Conservation (phyloP, 1,284 basidiomycete genomes). For the Agroathelia rolfsii region DNA sequence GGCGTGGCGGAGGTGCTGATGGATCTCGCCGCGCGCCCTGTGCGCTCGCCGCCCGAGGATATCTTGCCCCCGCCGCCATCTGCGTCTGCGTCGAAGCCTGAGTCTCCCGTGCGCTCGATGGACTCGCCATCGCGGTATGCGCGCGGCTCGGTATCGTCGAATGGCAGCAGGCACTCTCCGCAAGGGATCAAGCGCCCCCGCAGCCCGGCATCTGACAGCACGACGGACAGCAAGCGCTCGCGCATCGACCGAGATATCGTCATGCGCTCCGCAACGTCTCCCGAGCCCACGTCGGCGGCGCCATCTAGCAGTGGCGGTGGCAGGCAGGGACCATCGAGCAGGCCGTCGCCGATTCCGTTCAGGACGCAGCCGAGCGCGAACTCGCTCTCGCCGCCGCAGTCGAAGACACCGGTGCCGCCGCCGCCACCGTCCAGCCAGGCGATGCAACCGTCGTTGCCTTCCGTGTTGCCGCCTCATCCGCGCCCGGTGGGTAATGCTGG, state of each 20-base stretch:
- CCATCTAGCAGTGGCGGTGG: constrained; percentile 32
- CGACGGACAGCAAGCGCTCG: constrained; percentile 47
- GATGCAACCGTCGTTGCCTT: constrained; percentile 43
- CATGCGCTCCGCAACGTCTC: constrained; percentile 35
- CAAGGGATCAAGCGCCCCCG: constrained; percentile 50
- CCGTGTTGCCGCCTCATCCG: constrained; percentile 58
- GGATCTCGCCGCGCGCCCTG: constrained; percentile 35
- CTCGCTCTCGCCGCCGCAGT: constrained; percentile 52
- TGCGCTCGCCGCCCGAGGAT: constrained; percentile 21
- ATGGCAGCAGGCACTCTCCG: constrained; percentile 42
- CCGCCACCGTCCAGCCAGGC: constrained; percentile 40
- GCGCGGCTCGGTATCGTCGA: constrained; percentile 46
- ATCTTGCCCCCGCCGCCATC: constrained; percentile 28
- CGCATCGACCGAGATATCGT: constrained; percentile 48
- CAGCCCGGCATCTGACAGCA: constrained; percentile 53
- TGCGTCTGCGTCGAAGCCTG: constrained; percentile 40
- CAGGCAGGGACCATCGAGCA: constrained; percentile 44
- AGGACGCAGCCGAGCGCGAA: constrained; percentile 54
- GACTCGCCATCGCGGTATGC: constrained; percentile 34
- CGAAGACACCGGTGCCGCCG: constrained; percentile 19
- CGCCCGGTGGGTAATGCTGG: constrained; percentile 57
- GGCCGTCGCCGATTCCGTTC: constrained; percentile 68
- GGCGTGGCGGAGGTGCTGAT: constrained; percentile 66
- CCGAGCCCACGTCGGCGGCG: too few relatives aligned
- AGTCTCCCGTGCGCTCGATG: constrained; percentile 39